Evolutionary conservation across 2,329 filamentous ascomycete species (phyloP), one percentile per base, ranked within the genome.

Genomic region (Aspergillus aculeatus): DNA sequence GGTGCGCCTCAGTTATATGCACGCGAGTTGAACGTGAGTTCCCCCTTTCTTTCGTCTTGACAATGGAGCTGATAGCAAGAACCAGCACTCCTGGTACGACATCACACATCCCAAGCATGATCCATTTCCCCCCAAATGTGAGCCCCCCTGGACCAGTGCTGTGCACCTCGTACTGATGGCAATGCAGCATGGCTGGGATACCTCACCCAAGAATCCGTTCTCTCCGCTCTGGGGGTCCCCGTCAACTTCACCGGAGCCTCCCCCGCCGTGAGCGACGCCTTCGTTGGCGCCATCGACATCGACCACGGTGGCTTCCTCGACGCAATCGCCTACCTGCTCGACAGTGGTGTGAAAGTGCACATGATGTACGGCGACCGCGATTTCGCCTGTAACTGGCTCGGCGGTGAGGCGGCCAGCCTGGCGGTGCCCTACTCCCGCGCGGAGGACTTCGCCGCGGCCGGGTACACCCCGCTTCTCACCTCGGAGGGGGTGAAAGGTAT

Each of bases 301-400:
- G 52, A 47, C 0, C 52, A 26, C 3, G 52, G 60, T 5, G 70
- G 67, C 38, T 70, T 61, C 50, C 57, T 66, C 16, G 59, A 62
- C 11, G 59, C 69, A 24, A 57, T 70, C 11, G 62, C 50, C 1
- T 81, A 80, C 60, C 72, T 86, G 2, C 77, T 86, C 5, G 82
- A 85, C 48, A 73, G 73, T 35, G 82, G 81, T 12, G 75, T 85
- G 32, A 81, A 82, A 60, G 82, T 85, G 4, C 74, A 80, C 53
- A 68, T 85, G 51, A 73, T 83, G 54, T 83, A 84, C 65, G 83
- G 83, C 5, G 83, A 85, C 64, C 76, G 81, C 5, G 83, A 85
- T 67, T 85, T 77, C 63, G 74, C 77, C 2, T 81, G 80, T 66
- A 82, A 82, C 67, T 84, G 82, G 83, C 67, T 82, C 12, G 82